phyloP scores from a whole-genome alignment of 2,329 filamentous ascomycete species.

The Whalleya microplaca region DNA sequence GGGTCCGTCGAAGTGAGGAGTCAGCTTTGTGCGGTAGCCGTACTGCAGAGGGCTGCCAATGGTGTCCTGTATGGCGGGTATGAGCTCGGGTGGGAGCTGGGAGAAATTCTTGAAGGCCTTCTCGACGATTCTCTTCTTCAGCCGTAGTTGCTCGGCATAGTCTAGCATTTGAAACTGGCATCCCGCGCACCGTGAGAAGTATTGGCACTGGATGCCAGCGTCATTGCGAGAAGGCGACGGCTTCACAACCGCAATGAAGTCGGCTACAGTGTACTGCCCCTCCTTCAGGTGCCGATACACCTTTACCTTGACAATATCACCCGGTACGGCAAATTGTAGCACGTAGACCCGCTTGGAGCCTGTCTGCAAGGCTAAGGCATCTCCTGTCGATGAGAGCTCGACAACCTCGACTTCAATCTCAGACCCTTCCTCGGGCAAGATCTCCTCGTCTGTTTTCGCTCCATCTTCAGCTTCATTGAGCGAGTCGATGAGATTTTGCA shows the following conservation, averaged over 20 bases:
- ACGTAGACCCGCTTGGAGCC: conserved; percentile 74
- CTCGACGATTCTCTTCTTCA: conserved; percentile 85
- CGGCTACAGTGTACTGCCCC: conserved; percentile 74
- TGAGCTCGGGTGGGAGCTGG: conserved; percentile 71
- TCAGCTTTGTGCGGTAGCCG: conserved; percentile 94
- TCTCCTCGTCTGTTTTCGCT: conserved; percentile 20
- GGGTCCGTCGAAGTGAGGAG: conserved; percentile 90
- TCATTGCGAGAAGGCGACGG: conserved; percentile 80
- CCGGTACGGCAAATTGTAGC: conserved; percentile 85
- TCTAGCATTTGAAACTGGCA: conserved; percentile 98
- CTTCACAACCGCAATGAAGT: conserved; percentile 77
- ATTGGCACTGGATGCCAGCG: conserved; percentile 75
- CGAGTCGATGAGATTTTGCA: conserved; percentile 57
- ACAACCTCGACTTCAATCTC: conserved; percentile 83
- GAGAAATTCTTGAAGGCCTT: conserved; percentile 94
- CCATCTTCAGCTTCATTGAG: conserved; percentile 39
- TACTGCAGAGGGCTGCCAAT: conserved; percentile 90
- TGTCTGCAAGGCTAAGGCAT: conserved; percentile 78
- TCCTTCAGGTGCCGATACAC: conserved; percentile 71
- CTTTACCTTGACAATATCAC: conserved; percentile 79
- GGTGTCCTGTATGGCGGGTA: conserved; percentile 80
- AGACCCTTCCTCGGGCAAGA: conserved; percentile 67
- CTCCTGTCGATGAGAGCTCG: conserved; percentile 87
- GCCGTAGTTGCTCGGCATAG: conserved; percentile 80
- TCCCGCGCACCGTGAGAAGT: conserved; percentile 86